These are phyloP conservation scores for Chlorella sp. DNA, from an alignment of 139 green algal species.

Conservation along the genomic window DNA sequence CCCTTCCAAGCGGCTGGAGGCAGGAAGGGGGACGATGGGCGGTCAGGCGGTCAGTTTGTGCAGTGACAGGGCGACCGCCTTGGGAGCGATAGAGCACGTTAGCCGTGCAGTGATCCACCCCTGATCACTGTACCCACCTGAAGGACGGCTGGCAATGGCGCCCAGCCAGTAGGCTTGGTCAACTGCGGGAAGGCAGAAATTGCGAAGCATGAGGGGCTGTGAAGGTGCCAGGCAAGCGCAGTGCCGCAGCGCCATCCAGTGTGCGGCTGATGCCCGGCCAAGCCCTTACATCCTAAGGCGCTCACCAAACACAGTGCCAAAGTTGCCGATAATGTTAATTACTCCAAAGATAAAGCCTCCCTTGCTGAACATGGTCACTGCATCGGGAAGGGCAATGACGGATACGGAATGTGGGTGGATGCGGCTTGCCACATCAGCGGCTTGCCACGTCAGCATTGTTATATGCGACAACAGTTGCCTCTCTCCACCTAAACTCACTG, in stretches of 20 bases:
- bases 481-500: slow-evolving; percentile 29
- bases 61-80: too few relatives aligned
- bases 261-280: too few relatives aligned
- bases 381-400: too few relatives aligned
- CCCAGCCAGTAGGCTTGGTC: slow-evolving; percentile 87
- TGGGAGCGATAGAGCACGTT: too few relatives aligned
- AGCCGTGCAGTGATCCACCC: neutral
- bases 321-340: slow-evolving; percentile 97
- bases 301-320: slow-evolving; percentile 94
- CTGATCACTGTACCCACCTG: slow-evolving; percentile 49
- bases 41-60: too few relatives aligned
- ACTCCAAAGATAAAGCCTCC: slow-evolving; percentile 93
- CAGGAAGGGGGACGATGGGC: neutral
- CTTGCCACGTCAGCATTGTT: too few relatives aligned
- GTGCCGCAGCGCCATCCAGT: too few relatives aligned
- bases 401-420: too few relatives aligned
- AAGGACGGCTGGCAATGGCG: slow-evolving; percentile 90
- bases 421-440: too few relatives aligned
- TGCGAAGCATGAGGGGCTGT: neutral
- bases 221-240: neutral
- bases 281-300: neutral
- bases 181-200: neutral
- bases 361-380: slow-evolving; percentile 61
- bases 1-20: slow-evolving; percentile 36
- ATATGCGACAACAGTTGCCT: too few relatives aligned